phyloP scores from a whole-genome alignment of 441 rosid species.

The Rhodomyrtus psidioides region DNA sequence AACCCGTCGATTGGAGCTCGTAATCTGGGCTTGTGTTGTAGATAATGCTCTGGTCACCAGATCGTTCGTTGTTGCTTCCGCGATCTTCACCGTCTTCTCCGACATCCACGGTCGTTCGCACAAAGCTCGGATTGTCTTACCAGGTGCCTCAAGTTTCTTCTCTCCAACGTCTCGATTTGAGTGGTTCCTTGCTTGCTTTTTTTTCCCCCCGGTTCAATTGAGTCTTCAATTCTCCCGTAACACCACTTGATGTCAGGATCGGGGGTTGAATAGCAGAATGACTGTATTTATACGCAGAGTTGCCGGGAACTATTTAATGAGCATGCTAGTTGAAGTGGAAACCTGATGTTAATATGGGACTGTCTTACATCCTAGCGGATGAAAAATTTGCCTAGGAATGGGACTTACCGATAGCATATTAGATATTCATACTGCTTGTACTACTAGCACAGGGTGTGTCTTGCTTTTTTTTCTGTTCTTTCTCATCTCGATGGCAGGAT shows the following conservation, averaged over 20 bases:
- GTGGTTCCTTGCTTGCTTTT: background rate
- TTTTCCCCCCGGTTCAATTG: background rate
- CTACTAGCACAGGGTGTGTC: background rate
- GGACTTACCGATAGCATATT: background rate
- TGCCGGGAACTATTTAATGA: background rate
- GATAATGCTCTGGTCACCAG: conserved; percentile 96
- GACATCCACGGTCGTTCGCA: conserved; percentile 72
- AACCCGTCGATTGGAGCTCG: background rate
- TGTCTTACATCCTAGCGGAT: background rate
- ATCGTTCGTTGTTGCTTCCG: conserved; percentile 54
- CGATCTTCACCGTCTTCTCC: conserved; percentile 63
- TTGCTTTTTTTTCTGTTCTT: background rate
- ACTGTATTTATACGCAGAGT: background rate
- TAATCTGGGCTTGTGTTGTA: conserved; percentile 11
- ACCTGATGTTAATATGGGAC: background rate
- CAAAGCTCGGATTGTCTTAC: conserved; percentile 73
- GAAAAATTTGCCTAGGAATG: background rate
- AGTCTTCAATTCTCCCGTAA: background rate
- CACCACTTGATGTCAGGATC: background rate
- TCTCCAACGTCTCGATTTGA: background rate
- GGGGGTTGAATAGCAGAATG: background rate
- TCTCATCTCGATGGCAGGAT: conserved; percentile 44
- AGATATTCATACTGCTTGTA: background rate
- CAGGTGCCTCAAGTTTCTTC: conserved; percentile 33
- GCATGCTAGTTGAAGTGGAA: background rate